Evolutionary conservation across 2,329 filamentous ascomycete genomes (phyloP).

Genomic region (Sclerotinia sclerotiorum): DNA sequence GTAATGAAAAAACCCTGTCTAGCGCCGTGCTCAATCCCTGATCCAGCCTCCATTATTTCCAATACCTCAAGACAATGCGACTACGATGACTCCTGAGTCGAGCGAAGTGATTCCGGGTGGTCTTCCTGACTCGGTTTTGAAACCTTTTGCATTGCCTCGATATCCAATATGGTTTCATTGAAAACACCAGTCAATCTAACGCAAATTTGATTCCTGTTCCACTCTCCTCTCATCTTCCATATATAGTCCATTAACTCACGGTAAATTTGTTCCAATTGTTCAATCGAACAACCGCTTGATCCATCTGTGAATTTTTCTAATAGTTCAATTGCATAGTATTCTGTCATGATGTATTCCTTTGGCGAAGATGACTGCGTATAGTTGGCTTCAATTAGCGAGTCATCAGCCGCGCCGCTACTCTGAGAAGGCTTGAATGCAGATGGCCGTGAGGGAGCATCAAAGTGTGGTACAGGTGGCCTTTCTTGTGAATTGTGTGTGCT

Average conservation of each 20-base stretch:
- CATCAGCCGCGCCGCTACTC: slow-evolving; percentile 34
- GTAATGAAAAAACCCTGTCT: neutral
- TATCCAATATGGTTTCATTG: slow-evolving; percentile 71
- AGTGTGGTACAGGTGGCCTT: slow-evolving; percentile 43
- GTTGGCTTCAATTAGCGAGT: slow-evolving; percentile 37
- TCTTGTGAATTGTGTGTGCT: slow-evolving; percentile 39
- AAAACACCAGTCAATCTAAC: slow-evolving; percentile 66
- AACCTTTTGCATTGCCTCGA: slow-evolving; percentile 47
- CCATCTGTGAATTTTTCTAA: slow-evolving; percentile 33
- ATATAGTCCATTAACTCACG: slow-evolving; percentile 86
- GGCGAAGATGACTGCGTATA: slow-evolving; percentile 37
- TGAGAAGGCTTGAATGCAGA: slow-evolving; percentile 9
- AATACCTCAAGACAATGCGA: neutral
- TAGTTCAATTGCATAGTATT: slow-evolving; percentile 39
- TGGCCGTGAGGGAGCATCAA: slow-evolving; percentile 40
- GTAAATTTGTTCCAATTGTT: slow-evolving; percentile 93
- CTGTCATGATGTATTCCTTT: slow-evolving; percentile 44
- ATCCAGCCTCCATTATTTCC: slow-evolving; percentile 7
- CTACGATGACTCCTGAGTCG: neutral
- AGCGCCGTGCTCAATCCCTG: slow-evolving; percentile 12
- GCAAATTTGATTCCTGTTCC: slow-evolving; percentile 77
- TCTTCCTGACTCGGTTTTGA: slow-evolving; percentile 33
- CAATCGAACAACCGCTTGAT: slow-evolving; percentile 56
- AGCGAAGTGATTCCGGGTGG: neutral
- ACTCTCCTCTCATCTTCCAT: slow-evolving; percentile 76